phyloP scores from a whole-genome alignment of 306 rosid species.

The Cucurbita argyrosperma region DNA sequence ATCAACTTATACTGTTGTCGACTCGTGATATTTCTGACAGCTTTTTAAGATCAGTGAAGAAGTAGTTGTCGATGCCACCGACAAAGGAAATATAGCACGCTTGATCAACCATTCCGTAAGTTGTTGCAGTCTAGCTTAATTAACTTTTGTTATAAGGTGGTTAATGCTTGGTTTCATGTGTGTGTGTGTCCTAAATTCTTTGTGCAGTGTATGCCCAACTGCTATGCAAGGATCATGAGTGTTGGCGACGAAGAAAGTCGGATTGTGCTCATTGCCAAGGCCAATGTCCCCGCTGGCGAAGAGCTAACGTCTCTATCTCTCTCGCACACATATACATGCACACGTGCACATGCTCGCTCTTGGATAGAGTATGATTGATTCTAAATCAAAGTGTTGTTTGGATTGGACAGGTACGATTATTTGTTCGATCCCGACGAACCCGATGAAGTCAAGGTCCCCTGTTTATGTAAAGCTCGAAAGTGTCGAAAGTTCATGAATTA shows the following conservation, averaged over 20 bases:
- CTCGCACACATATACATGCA: not conserved
- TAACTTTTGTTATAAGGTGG: not conserved
- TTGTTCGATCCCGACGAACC: conserved; percentile 97
- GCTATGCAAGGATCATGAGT: conserved; percentile 99
- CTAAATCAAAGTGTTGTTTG: conserved; percentile 11
- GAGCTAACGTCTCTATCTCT: conserved; percentile 63
- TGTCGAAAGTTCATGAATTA: conserved; percentile 97
- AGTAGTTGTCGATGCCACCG: conserved; percentile 98
- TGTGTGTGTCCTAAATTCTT: not conserved
- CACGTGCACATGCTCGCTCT: not conserved
- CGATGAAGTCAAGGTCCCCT: conserved; percentile 91
- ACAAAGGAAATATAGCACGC: conserved; percentile 96
- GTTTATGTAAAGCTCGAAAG: conserved; percentile 89
- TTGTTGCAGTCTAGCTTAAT: conserved; percentile 3
- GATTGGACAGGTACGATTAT: conserved; percentile 71
- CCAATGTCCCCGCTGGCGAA: conserved; percentile 58
- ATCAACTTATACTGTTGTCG: not conserved
- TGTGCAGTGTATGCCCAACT: conserved; percentile 91
- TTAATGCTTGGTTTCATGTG: not conserved
- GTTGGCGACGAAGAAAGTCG: conserved; percentile 93
- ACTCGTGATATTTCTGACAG: conserved; percentile 25
- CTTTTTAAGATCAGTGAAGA: conserved; percentile 96
- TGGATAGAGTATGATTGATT: not conserved
- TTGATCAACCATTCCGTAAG: conserved; percentile 94
- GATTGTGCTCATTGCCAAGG: conserved; percentile 90